A percentile compares a stretch with the other conserved stretches of the same genome.
Evolutionary conservation across 768 basidiomycete species (phyloP).

Genomic region (Suillus decipiens): DNA sequence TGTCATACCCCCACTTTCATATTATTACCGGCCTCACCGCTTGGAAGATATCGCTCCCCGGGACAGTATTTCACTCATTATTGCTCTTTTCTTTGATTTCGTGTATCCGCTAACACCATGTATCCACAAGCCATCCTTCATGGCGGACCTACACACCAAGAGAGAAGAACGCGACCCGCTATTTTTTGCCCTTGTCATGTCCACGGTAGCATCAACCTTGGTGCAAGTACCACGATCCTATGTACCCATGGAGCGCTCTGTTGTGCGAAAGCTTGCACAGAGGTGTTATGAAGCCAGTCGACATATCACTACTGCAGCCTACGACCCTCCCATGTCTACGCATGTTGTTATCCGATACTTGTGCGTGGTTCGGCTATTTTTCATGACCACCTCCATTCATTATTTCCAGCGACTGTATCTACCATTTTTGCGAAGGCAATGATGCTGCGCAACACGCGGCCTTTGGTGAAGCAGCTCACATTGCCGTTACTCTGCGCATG

Average conservation of each 20-base stretch:
- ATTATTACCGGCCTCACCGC: slow-evolving; percentile 72
- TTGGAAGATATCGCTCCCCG: slow-evolving; percentile 83
- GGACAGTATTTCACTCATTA: slow-evolving; percentile 78
- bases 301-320: slow-evolving; percentile 76
- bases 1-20: slow-evolving; percentile 59
- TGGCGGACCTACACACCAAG: slow-evolving; percentile 81
- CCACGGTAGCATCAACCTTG: slow-evolving; percentile 82
- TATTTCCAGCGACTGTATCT: slow-evolving; percentile 67
- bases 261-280: slow-evolving; percentile 83
- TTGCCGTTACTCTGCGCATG: slow-evolving; percentile 79
- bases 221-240: slow-evolving; percentile 89
- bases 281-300: slow-evolving; percentile 82
- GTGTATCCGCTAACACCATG: slow-evolving; percentile 91
- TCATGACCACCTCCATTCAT: slow-evolving; percentile 12
- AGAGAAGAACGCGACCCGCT: slow-evolving; percentile 87
- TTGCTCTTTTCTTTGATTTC: slow-evolving; percentile 91
- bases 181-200: slow-evolving; percentile 90
- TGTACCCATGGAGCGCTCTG: slow-evolving; percentile 81
- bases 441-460: slow-evolving; percentile 87
- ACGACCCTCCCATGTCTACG: slow-evolving; percentile 82
- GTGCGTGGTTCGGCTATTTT: slow-evolving; percentile 45
- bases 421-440: slow-evolving; percentile 88
- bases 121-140: slow-evolving; percentile 88
- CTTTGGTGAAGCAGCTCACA: slow-evolving; percentile 84
- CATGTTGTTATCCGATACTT: slow-evolving; percentile 89